Conservation (phyloP, 140 eudicot species). For the Erigeron philadelphicus region DNA sequence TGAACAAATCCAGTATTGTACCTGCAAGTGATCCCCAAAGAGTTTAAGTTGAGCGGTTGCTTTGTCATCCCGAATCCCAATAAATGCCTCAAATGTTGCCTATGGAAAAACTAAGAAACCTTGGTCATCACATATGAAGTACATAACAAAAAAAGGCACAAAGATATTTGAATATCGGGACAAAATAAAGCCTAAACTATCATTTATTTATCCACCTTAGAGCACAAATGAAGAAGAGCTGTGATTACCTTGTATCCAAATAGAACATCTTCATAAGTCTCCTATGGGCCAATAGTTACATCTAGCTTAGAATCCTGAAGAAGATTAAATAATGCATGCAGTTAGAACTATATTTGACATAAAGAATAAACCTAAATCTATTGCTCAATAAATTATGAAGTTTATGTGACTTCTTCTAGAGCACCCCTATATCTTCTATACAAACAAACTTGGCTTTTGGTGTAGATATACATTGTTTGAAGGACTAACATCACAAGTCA, state of each 20-base stretch:
- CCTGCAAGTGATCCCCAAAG: conserved; percentile 81
- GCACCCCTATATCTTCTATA: conserved; percentile 3
- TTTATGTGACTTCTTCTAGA: background rate
- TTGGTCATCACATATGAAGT: conserved; percentile 2
- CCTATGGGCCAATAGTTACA: conserved; percentile 94
- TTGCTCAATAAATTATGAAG: background rate
- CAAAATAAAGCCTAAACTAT: background rate
- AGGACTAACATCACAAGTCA: background rate
- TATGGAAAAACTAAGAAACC: conserved; percentile 23
- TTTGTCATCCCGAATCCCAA: conserved; percentile 83
- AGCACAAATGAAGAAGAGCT: conserved; percentile 10
- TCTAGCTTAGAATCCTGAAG: conserved; percentile 90
- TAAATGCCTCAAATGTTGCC: conserved; percentile 98
- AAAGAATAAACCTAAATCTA: background rate
- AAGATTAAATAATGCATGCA: conserved; percentile 21
- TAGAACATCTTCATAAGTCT: conserved; percentile 83
- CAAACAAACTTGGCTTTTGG: background rate
- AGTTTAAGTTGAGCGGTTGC: conserved; percentile 86
- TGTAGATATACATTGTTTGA: background rate
- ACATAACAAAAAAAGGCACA: background rate
- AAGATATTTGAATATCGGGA: conserved; percentile 1
- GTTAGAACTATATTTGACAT: conserved; percentile 5
- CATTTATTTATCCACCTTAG: background rate
- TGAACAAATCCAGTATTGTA: conserved; percentile 21
- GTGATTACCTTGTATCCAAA: conserved; percentile 85